Percentiles rank a stretch among this genome's conserved stretches.
Evolutionary conservation across 2,329 filamentous ascomycete genomes (phyloP).

Genomic region (Apiospora arundinis): DNA sequence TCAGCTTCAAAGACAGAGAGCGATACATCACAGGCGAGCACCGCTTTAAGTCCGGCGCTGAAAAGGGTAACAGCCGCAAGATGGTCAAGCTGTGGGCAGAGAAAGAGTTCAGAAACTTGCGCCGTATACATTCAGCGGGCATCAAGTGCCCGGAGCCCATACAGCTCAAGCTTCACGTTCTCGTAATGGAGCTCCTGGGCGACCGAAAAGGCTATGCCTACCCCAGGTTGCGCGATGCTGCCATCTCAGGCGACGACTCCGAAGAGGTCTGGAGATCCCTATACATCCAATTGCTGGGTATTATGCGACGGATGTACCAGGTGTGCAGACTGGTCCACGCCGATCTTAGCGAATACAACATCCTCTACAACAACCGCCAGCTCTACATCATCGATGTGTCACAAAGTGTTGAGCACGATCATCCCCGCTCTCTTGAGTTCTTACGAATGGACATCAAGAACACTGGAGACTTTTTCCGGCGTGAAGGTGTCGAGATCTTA

Average conservation of each 20-base stretch:
- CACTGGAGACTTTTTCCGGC: slow-evolving; percentile 87
- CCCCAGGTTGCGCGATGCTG: slow-evolving; percentile 87
- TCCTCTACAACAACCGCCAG: slow-evolving; percentile 82
- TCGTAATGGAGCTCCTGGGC: slow-evolving; percentile 94
- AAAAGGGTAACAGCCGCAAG: slow-evolving; percentile 91
- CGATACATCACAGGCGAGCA: slow-evolving; percentile 95
- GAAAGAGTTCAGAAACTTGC: slow-evolving; percentile 95
- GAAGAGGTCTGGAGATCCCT: slow-evolving; percentile 77
- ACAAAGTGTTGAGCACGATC: slow-evolving; percentile 96
- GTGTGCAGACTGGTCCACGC: slow-evolving; percentile 91
- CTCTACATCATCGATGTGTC: slow-evolving; percentile 97
- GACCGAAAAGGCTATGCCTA: slow-evolving; percentile 87
- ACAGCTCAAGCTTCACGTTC: slow-evolving; percentile 87
- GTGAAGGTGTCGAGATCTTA: slow-evolving; percentile 82
- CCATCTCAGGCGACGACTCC: slow-evolving; percentile 70
- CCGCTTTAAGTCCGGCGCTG: slow-evolving; percentile 87
- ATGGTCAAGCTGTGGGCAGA: slow-evolving; percentile 99
- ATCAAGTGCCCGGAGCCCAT: slow-evolving; percentile 93
- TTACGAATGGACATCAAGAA: slow-evolving; percentile 99
- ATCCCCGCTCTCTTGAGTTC: slow-evolving; percentile 91
- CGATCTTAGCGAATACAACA: slow-evolving; percentile 97
- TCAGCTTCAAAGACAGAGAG: slow-evolving; percentile 97
- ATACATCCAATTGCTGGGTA: slow-evolving; percentile 82
- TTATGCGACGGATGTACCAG: slow-evolving; percentile 95
- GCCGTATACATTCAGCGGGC: slow-evolving; percentile 80